phyloP scores from a whole-genome alignment of 768 basidiomycete genomes.

The Psilocybe subaeruginosa region DNA sequence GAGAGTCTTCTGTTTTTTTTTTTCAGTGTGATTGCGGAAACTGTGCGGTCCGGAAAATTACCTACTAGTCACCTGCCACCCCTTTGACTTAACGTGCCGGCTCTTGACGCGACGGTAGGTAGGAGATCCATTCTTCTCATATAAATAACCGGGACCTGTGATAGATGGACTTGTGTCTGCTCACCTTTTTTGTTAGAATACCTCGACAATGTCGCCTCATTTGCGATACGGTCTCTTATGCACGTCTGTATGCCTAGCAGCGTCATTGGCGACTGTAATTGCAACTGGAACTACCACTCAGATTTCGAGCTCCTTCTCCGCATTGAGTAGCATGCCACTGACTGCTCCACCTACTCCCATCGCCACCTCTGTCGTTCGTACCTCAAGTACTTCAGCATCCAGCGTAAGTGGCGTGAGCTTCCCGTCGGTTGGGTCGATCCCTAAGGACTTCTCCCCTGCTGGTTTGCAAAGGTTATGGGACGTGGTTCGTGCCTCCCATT shows the following conservation, averaged over 20 bases:
- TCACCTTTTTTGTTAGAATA: neutral
- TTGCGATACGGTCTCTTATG: neutral
- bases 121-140: neutral
- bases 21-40: neutral
- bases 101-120: too few species aligned
- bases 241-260: neutral
- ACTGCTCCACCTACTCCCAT: conserved; percentile 7
- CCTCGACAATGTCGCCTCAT: neutral
- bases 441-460: conserved; percentile 39
- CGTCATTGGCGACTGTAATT: neutral
- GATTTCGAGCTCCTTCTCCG: neutral
- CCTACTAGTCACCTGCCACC: neutral
- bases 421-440: conserved; percentile 43
- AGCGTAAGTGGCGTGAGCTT: conserved; percentile 27
- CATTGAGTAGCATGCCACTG: neutral
- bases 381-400: conserved; percentile 8
- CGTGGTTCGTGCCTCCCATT: conserved; percentile 29
- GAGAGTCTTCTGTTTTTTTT: neutral
- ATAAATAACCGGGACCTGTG: neutral
- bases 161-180: neutral
- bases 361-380: conserved; percentile 2
- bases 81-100: neutral
- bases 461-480: conserved; percentile 45
- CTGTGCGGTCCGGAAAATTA: neutral
- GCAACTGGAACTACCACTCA: neutral